A percentile compares a stretch with the other conserved stretches of the same genome.
Conservation (phyloP, 176 grass and related monocot genomes). For the sorghum (Sorghum bicolor) region Sorghum_bicolor_NCBIv3 NC_012870.2:73121001-73121500, state of each 20-base stretch:
- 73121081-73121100: conserved; percentile 80
- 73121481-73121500: not conserved
- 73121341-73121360: conserved; percentile 16
- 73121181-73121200: conserved; percentile 8
- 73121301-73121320: not conserved
- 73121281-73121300: conserved; percentile 13
- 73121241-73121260: not conserved
- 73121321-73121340: not conserved
- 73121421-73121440: not conserved
- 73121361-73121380: not conserved
- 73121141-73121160: not conserved
- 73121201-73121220: not conserved
- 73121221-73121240: not conserved
- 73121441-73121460: not conserved
- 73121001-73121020: conserved; percentile 78
- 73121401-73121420: not conserved
- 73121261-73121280: conserved; percentile 7
- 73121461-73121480: not conserved
- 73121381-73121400: not conserved
- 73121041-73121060: conserved; percentile 89
- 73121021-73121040: conserved; percentile 84
- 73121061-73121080: conserved; percentile 89
- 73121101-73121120: conserved; percentile 53
- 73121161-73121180: not conserved
- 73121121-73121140: conserved; percentile 7